Evolutionary conservation across 768 basidiomycete genomes (phyloP).

Genomic region (Filobasidium floriforme): DNA sequence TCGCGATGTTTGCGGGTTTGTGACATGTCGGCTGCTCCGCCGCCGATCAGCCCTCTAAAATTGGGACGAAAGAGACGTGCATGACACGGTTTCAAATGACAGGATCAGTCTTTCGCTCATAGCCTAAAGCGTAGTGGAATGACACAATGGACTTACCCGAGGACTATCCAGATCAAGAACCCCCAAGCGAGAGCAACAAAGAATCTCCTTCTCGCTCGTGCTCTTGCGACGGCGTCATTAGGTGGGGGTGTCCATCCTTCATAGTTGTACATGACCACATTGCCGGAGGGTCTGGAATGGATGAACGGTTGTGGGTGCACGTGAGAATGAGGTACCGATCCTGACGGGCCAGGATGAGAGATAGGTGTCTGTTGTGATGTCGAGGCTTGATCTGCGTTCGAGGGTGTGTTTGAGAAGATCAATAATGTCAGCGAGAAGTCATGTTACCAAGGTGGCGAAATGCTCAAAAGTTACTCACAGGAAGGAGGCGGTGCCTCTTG

Average conservation of each 20-base stretch:
- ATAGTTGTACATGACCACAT: constrained; percentile 3
- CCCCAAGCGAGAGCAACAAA: constrained; percentile 37
- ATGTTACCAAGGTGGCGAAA: background rate
- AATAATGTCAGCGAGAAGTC: background rate
- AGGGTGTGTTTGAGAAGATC: background rate
- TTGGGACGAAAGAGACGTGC: no score
- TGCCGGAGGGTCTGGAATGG: background rate
- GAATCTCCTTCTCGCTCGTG: constrained; percentile 34
- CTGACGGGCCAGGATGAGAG: background rate
- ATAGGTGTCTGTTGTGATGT: background rate
- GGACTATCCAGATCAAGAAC: constrained; percentile 36
- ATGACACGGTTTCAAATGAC: no score
- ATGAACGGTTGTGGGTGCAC: background rate
- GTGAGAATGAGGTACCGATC: background rate
- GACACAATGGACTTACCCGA: constrained; percentile 31
- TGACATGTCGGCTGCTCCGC: background rate
- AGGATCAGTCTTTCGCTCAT: no score
- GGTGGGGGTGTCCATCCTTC: constrained; percentile 32
- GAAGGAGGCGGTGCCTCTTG: constrained; percentile 8
- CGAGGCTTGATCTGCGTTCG: background rate
- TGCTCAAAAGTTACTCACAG: background rate
- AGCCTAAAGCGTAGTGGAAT: no score
- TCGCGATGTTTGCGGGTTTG: background rate
- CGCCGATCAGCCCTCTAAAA: background rate
- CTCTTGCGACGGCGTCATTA: constrained; percentile 27